Percentiles rank a stretch among this genome's conserved stretches.
Evolutionary conservation across 2,329 filamentous ascomycete genomes (phyloP).

Genomic region (Pseudogymnoascus sp.): DNA sequence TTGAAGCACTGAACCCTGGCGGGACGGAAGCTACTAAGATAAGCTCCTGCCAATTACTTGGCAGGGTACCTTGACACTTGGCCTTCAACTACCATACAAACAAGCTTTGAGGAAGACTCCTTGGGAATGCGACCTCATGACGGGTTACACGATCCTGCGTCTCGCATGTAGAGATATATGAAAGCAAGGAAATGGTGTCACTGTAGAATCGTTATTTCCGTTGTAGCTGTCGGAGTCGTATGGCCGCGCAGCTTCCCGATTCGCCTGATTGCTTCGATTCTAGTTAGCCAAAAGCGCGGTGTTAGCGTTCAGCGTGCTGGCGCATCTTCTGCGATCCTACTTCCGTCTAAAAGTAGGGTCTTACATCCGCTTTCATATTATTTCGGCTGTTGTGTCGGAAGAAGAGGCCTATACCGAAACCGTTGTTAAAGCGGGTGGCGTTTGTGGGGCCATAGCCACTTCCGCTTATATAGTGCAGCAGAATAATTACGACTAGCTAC

Average conservation of each 20-base stretch:
- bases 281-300: background rate
- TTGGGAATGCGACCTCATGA: background rate
- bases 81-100: background rate
- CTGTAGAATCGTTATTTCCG: background rate
- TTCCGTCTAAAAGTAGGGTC: background rate
- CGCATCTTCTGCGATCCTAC: background rate
- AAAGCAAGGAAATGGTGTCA: background rate
- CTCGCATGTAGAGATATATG: background rate
- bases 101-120: background rate
- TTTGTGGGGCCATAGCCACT: background rate
- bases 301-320: background rate
- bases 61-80: background rate
- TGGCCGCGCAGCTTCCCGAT: background rate
- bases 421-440: background rate
- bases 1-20: background rate
- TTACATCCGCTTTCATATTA: background rate
- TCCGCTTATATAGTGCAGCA: background rate
- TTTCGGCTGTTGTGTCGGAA: background rate
- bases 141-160: background rate
- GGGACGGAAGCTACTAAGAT: background rate
- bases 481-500: background rate
- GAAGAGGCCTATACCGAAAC: background rate
- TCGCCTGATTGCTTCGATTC: background rate
- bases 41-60: conserved; percentile 7
- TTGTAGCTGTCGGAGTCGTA: background rate